Evolutionary conservation across 2,329 filamentous ascomycete species (phyloP), one percentile per base, ranked within the genome.

Genomic region (Fusarium luffae): DNA sequence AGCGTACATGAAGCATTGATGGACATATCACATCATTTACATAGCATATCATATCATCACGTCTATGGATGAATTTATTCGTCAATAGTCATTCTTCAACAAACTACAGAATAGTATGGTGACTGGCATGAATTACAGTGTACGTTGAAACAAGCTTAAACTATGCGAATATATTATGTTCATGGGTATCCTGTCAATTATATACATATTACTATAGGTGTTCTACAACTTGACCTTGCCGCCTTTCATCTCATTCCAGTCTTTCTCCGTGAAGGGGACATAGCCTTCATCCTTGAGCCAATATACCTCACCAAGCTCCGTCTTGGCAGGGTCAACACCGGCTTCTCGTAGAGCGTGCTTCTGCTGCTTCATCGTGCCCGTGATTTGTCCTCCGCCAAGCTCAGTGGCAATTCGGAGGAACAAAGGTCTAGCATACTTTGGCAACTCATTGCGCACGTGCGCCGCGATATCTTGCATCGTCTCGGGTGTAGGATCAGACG

Each of bases 361-460:
- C 80, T 94, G 91, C 82, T 97, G 92, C 84, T 97, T 97, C 75
- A 93, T 92, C 49, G 93, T 97, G 0, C 93, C 93, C 7, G 94
- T 97, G 2, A 88, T 85, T 74, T 91, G 88, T 70, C 81, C 79
- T 43, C 88, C 85, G 5, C 82, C 80, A 47, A 86, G 80, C 27
- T 86, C 85, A 27, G 81, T 83, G 10, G 90, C 85, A 8, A 94
- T 79, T 14, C 94, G 85, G 49, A 97, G 77, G 80, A 97, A 97
- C 1, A 96, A 73, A 0, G 94, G 94, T 7, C 90, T 86, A 0
- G 93, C 93, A 74, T 92, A 97, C 50, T 85, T 86, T 1, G 94
- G 93, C 27, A 97, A 82, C 9, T 82, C 82, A 9, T 79, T 78
- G 16, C 82, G 76, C 0, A 86, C 86, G 73, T 93, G 89, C 1